phyloP scores from a whole-genome alignment of 176 grass and related monocot genomes.

The Carex pumila region DNA sequence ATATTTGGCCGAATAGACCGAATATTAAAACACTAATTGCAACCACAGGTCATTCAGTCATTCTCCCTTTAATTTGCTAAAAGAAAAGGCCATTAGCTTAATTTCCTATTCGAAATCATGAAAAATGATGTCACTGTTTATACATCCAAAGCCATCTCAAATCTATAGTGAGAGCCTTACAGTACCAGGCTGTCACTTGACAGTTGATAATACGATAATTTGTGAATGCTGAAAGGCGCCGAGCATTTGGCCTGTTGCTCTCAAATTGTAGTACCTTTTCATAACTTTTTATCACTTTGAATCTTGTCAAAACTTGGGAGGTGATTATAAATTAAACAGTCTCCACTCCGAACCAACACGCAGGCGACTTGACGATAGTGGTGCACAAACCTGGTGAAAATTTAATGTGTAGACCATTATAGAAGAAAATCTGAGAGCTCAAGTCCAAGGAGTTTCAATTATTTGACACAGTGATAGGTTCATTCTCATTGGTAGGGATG shows the following conservation, averaged over 20 bases:
- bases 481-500: not conserved
- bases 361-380: not conserved
- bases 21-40: too few relatives aligned
- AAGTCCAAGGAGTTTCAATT: not conserved
- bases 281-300: not conserved
- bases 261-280: slow-evolving; percentile 1
- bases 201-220: not conserved
- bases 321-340: not conserved
- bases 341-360: not conserved
- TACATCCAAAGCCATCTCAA: slow-evolving; percentile 4
- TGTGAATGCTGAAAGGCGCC: not conserved
- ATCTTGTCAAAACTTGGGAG: not conserved
- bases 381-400: not conserved
- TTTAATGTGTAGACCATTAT: not conserved
- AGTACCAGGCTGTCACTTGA: slow-evolving; percentile 10
- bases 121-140: not conserved
- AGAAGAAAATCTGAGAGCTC: not conserved
- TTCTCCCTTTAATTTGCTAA: not conserved
- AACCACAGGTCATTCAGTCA: not conserved
- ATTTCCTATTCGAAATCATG: not conserved
- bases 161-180: not conserved
- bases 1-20: too few relatives aligned
- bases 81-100: not conserved
- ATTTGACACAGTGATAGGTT: not conserved
- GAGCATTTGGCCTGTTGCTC: not conserved